Percentiles rank a stretch among this genome's conserved stretches.
These are phyloP conservation scores for Comarum palustre DNA, from an alignment of 306 rosid species.

Conservation along the genomic window DNA sequence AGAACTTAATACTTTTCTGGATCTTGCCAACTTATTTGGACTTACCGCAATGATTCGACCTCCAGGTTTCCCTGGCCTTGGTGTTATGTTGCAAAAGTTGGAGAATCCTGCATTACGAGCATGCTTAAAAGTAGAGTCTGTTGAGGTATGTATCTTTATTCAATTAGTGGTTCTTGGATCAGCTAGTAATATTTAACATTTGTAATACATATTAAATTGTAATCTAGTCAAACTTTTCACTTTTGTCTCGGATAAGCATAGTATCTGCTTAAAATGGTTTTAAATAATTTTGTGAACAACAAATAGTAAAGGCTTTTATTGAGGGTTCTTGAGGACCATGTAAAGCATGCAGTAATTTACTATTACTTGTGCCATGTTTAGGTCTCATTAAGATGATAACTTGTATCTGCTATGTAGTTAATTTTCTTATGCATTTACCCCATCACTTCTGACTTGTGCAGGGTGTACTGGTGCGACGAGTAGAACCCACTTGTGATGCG, in stretches of 20 bases:
- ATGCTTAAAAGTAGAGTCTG: constrained; percentile 69
- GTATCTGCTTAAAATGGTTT: neutral
- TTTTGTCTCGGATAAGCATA: constrained; percentile 4
- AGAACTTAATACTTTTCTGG: constrained; percentile 16
- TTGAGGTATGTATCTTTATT: constrained; percentile 58
- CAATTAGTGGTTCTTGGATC: constrained; percentile 12
- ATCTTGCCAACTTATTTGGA: constrained; percentile 13
- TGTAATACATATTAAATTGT: neutral
- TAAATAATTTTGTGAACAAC: neutral
- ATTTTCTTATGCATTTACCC: constrained; percentile 17
- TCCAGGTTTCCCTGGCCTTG: constrained; percentile 92
- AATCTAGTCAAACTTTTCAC: neutral
- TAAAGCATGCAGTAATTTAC: neutral
- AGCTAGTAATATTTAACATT: neutral
- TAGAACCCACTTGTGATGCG: constrained; percentile 94
- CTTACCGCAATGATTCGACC: constrained; percentile 24
- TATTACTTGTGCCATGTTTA: neutral
- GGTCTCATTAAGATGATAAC: neutral
- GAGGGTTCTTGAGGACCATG: neutral
- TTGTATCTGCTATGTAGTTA: constrained; percentile 14
- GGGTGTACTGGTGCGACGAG: constrained; percentile 92
- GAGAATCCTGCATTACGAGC: constrained; percentile 93
- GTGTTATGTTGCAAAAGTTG: constrained; percentile 89
- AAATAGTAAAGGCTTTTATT: neutral
- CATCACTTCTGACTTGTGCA: constrained; percentile 34